Percentiles rank a stretch among this genome's conserved stretches.
Evolutionary conservation across 306 rosid genomes (phyloP).

Genomic region (Senna tora): DNA sequence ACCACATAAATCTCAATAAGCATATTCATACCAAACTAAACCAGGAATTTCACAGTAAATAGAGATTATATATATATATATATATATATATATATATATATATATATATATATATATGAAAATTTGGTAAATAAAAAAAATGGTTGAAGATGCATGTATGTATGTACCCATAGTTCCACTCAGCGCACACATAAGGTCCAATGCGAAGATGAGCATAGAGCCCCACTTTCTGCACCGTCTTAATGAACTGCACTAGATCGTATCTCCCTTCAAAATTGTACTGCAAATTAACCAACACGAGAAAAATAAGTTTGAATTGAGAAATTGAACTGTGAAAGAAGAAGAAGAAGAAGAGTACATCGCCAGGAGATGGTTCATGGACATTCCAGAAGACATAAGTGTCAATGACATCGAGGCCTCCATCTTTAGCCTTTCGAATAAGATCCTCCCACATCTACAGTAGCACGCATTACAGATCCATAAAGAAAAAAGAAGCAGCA

Average conservation of each 20-base stretch:
- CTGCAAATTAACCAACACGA: slow-evolving; percentile 49
- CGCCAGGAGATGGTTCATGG: slow-evolving; percentile 93
- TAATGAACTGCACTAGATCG: slow-evolving; percentile 84
- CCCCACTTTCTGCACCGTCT: slow-evolving; percentile 86
- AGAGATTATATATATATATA: too few relatives aligned
- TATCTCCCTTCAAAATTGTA: slow-evolving; percentile 90
- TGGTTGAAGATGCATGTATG: slow-evolving; percentile 29
- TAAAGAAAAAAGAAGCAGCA: not conserved
- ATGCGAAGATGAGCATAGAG: slow-evolving; percentile 93
- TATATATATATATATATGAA: too few relatives aligned
- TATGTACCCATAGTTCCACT: slow-evolving; percentile 94
- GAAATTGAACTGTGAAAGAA: slow-evolving; percentile 18
- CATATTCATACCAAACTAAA: not conserved
- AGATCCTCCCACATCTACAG: slow-evolving; percentile 97
- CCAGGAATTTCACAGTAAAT: slow-evolving; percentile 1
- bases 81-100: too few relatives aligned
- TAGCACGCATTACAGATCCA: slow-evolving; percentile 42
- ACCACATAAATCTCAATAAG: slow-evolving; percentile 38
- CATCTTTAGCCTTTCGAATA: slow-evolving; percentile 83
- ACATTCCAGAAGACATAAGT: slow-evolving; percentile 96
- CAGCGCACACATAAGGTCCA: slow-evolving; percentile 97
- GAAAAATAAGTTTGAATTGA: slow-evolving; percentile 23
- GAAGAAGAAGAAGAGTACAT: slow-evolving; percentile 52
- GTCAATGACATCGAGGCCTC: slow-evolving; percentile 89
- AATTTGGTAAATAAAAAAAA: not conserved